Conservation (phyloP, 371 early-diverging fungal genomes). For the Lichtheimia hyalospora region DNA sequence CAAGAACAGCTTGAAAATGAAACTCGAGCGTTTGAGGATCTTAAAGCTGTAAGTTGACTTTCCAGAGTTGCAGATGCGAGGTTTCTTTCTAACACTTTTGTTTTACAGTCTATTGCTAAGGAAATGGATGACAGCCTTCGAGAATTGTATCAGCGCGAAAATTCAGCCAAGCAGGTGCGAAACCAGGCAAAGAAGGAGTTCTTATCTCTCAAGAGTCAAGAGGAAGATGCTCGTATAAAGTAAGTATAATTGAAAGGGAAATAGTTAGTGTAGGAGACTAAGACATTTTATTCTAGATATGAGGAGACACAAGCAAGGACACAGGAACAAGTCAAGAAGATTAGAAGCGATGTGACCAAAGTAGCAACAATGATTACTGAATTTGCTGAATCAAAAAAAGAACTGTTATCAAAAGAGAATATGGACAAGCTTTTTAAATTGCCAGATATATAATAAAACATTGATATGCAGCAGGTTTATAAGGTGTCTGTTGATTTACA, state of each 20-base stretch:
- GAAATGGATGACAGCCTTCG: background rate
- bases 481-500: too few species aligned
- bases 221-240: background rate
- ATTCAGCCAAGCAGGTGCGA: background rate
- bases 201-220: background rate
- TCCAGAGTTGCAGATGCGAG: too few species aligned
- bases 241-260: background rate
- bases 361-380: background rate
- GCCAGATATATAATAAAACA: too few species aligned
- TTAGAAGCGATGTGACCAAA: background rate
- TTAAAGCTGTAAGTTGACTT: too few species aligned
- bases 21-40: background rate
- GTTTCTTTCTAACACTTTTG: too few species aligned
- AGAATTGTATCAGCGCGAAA: background rate
- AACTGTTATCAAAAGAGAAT: background rate
- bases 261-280: background rate
- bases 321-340: background rate
- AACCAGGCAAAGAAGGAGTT: background rate
- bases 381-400: background rate
- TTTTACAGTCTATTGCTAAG: background rate
- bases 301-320: background rate
- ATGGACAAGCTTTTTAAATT: too few species aligned
- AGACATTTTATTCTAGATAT: background rate
- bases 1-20: background rate
- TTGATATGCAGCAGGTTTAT: too few species aligned